Conservation (phyloP, 139 green algal genomes). For the Chlorella sp. region DNA sequence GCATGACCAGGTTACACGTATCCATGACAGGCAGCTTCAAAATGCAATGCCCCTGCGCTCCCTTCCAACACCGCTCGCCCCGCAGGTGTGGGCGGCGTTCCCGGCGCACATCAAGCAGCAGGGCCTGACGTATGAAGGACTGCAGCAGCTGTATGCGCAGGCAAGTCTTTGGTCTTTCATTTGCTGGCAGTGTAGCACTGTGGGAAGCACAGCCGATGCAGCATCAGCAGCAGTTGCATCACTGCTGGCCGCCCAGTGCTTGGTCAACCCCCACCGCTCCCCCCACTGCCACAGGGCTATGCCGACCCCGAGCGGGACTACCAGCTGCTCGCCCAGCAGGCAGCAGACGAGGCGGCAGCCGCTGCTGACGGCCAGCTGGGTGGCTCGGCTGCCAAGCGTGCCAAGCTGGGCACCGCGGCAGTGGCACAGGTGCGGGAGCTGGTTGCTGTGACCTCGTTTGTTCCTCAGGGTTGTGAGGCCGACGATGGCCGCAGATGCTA, state of each 20-base stretch:
- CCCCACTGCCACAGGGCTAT: constrained; percentile 3
- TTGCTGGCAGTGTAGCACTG: too few species aligned
- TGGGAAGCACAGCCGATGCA: too few species aligned
- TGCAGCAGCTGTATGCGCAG: constrained; percentile 41
- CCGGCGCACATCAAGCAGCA: constrained; percentile 12
- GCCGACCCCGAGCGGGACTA: constrained; percentile 45
- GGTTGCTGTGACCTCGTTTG: too few species aligned
- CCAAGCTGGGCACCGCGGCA: not conserved
- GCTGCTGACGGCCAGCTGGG: not conserved
- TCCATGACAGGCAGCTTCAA: too few species aligned
- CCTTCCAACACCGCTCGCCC: too few species aligned
- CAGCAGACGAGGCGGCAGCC: not conserved
- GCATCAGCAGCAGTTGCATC: too few species aligned
- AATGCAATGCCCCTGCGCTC: too few species aligned
- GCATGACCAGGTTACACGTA: too few species aligned
- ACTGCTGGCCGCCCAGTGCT: too few species aligned
- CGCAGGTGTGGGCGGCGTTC: constrained; percentile 38
- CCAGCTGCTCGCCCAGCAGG: constrained; percentile 16
- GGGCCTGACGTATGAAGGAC: constrained; percentile 37
- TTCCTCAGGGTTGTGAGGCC: too few species aligned
- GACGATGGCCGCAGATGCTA: not conserved
- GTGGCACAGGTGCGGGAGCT: not conserved
- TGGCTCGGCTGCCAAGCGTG: not conserved
- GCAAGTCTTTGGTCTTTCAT: too few species aligned
- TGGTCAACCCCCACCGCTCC: too few species aligned